Evolutionary conservation across 495 filamentous ascomycete species (phyloP).

Genomic region (Bacidia rubella): DNA sequence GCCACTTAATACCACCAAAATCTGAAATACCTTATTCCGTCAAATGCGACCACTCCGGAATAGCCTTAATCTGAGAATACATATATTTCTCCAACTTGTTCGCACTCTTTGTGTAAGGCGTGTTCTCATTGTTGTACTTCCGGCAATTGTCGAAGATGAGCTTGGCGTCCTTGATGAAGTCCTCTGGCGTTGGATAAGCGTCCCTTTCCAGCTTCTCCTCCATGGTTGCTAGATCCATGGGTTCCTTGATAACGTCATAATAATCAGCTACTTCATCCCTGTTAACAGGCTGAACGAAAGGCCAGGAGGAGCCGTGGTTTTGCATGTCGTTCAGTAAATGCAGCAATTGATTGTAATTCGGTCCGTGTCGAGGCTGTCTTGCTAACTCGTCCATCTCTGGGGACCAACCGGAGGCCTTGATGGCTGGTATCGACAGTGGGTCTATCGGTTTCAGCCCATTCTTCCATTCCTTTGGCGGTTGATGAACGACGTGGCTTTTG

Average conservation of each 20-base stretch:
- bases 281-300: slow-evolving; percentile 87
- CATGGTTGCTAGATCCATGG: slow-evolving; percentile 96
- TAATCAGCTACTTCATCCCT: slow-evolving; percentile 92
- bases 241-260: slow-evolving; percentile 95
- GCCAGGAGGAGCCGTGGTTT: slow-evolving; percentile 84
- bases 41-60: slow-evolving; percentile 76
- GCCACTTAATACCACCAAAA: background rate
- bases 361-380: slow-evolving; percentile 90
- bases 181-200: slow-evolving; percentile 78
- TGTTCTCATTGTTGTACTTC: slow-evolving; percentile 90
- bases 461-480: slow-evolving; percentile 73
- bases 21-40: background rate
- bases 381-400: slow-evolving; percentile 96
- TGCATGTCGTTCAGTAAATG: slow-evolving; percentile 92
- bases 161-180: slow-evolving; percentile 83
- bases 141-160: slow-evolving; percentile 92
- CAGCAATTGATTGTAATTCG: slow-evolving; percentile 85
- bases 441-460: slow-evolving; percentile 57
- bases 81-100: slow-evolving; percentile 95
- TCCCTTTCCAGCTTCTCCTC: slow-evolving; percentile 91
- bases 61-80: slow-evolving; percentile 83
- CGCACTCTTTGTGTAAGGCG: slow-evolving; percentile 87
- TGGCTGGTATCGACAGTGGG: slow-evolving; percentile 66
- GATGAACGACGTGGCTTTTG: slow-evolving; percentile 77
- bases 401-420: slow-evolving; percentile 85